Evolutionary conservation across 495 filamentous ascomycete genomes (phyloP), one percentile per base, ranked within the genome.

Genomic region (Podospora conica): DNA sequence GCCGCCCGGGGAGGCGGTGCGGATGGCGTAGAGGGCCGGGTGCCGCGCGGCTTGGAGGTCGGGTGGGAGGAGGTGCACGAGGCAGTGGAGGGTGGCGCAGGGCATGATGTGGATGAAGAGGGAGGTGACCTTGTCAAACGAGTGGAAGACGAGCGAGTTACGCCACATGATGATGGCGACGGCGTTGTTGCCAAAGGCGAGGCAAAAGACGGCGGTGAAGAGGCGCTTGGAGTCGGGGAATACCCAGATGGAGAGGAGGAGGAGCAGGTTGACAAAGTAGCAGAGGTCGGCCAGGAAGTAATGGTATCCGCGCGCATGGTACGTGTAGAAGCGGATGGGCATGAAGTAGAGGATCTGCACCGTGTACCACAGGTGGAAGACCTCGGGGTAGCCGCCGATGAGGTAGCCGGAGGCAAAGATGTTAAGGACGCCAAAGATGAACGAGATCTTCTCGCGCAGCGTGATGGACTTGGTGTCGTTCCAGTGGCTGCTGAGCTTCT

Each of bases 81-180:
- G 81, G 73, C 92, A 96, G 78, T 98, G 95, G 55, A 97, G 82
- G 23, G 93, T 89, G 9, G 91, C 92, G 58, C 92, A 95, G 4
- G 95, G 95, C 93, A 98, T 98, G 70, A 98, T 96, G 78, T 98
- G 95, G 69, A 98, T 97, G 80, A 98, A 98, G 27, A 98, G 89
- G 81, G 90, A 93, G 40, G 92, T 93, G 61, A 96, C 81, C 76
- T 98, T 98, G 80, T 98, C 95, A 76, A 98, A 87, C 66, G 90
- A 93, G 78, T 98, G 95, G 79, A 98, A 98, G 48, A 98, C 95
- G 77, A 98, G 84, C 22, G 92, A 96, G 75, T 98, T 98, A 64
- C 95, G 87, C 95, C 95, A 98, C 94, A 98, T 97, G 67, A 95
- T 96, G 76, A 98, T 98, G 20, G 95, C 95, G 59, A 96, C 88